phyloP scores from a whole-genome alignment of 305 asterid genomes.

The Solanum hybrid region DNA sequence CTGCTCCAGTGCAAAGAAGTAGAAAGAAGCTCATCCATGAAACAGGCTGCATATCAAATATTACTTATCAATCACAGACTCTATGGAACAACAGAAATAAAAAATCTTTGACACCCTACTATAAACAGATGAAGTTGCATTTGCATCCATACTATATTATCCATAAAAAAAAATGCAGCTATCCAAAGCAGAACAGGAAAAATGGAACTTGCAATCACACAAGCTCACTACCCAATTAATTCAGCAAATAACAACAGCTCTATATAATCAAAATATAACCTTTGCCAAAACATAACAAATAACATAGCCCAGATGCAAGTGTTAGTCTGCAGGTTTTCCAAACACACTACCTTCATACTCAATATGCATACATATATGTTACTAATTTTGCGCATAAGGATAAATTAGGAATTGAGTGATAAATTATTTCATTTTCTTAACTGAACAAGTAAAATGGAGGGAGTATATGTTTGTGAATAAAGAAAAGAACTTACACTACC shows the following conservation, averaged over 20 bases:
- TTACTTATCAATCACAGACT: not conserved
- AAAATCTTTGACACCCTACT: not conserved
- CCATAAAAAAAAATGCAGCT: not conserved
- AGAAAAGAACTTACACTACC: conserved; percentile 48
- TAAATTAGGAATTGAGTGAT: not conserved
- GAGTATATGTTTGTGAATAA: not conserved
- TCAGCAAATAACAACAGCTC: not conserved
- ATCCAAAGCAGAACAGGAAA: not conserved
- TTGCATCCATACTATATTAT: too few species aligned
- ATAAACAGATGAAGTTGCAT: not conserved
- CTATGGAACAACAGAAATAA: not conserved
- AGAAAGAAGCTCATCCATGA: conserved; percentile 90
- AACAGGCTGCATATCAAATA: conserved; percentile 45
- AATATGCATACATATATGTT: not conserved
- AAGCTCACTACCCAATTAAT: not conserved
- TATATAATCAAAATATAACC: not conserved
- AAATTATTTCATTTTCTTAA: not conserved
- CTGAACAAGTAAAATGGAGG: not conserved
- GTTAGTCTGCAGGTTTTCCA: not conserved
- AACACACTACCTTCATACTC: not conserved
- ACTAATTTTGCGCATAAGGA: not conserved
- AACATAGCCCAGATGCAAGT: not conserved
- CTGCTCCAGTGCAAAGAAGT: conserved; percentile 74
- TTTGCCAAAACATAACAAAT: not conserved
- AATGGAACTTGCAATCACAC: not conserved